A percentile compares a stretch with the other conserved stretches of the same genome.
Evolutionary conservation across 257 asterid species (phyloP).

Genomic region (Solanum chiquidenum): DNA sequence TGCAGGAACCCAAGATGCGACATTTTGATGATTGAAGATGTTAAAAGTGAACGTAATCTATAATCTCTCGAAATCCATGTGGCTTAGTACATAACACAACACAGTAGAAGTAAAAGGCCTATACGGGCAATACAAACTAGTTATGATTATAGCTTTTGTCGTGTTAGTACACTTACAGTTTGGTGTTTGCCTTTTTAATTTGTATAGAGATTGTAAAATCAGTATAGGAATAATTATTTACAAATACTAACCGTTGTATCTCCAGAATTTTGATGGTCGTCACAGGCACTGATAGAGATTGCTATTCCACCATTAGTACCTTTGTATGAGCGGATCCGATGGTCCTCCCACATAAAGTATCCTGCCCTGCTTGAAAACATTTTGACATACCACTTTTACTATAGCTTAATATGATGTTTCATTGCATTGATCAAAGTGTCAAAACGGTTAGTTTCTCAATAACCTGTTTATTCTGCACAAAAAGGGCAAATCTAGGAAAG

Average conservation of each 20-base stretch:
- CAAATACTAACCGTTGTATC: conserved; percentile 51
- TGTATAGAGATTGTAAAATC: neutral
- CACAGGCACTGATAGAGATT: conserved; percentile 73
- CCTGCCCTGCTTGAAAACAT: conserved; percentile 40
- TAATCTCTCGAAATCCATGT: neutral
- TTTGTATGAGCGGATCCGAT: conserved; percentile 25
- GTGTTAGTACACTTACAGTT: neutral
- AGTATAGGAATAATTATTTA: neutral
- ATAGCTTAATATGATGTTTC: neutral
- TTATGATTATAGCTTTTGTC: neutral
- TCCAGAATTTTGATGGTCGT: conserved; percentile 72
- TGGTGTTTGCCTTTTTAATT: neutral
- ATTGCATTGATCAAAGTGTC: neutral
- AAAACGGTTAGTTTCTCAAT: neutral
- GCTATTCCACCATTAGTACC: conserved; percentile 78
- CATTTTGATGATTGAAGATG: neutral
- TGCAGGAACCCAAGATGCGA: conserved; percentile 10
- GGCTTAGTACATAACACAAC: neutral
- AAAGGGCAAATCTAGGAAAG: conserved; percentile 56
- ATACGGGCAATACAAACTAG: neutral
- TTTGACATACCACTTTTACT: neutral
- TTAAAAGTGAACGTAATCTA: neutral
- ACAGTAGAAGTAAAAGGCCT: neutral
- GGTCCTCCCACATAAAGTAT: conserved; percentile 61
- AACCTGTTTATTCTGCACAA: conserved; percentile 64